phyloP scores from a whole-genome alignment of 768 basidiomycete species.

The Pisolithus marmoratus region DNA sequence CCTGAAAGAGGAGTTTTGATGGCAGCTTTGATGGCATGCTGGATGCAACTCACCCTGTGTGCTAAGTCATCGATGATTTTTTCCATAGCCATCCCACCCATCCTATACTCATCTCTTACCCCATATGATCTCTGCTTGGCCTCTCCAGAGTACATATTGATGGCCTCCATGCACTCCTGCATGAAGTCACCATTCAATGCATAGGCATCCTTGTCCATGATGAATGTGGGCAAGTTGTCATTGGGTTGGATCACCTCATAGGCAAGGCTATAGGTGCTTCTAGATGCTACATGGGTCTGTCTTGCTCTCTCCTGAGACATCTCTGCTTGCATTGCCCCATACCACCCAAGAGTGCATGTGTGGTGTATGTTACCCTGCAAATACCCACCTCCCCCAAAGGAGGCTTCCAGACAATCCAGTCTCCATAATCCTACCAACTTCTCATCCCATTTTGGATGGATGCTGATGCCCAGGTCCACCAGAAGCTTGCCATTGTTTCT shows the following conservation, averaged over 20 bases:
- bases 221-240: slow-evolving; percentile 5
- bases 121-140: too few relatives aligned
- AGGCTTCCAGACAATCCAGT: slow-evolving; percentile 4
- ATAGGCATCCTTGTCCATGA: not conserved
- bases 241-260: slow-evolving; percentile 9
- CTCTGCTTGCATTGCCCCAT: slow-evolving; percentile 13
- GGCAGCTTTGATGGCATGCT: too few relatives aligned
- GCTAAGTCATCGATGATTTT: too few relatives aligned
- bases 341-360: slow-evolving; percentile 1
- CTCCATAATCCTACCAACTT: slow-evolving; percentile 6
- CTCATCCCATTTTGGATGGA: not conserved
- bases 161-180: not conserved
- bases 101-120: too few relatives aligned
- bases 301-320: slow-evolving; percentile 4
- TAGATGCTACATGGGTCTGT: slow-evolving; percentile 8
- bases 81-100: too few relatives aligned
- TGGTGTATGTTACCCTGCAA: slow-evolving; percentile 3
- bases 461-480: too few relatives aligned
- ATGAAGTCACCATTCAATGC: not conserved
- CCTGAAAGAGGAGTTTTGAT: too few relatives aligned
- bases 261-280: not conserved
- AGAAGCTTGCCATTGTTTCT: too few relatives aligned
- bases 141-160: not conserved
- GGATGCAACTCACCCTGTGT: not conserved
- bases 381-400: slow-evolving; percentile 7